phyloP scores from a whole-genome alignment of 192 early-diverging fungal genomes.

The Cetraspora pellucida region DNA sequence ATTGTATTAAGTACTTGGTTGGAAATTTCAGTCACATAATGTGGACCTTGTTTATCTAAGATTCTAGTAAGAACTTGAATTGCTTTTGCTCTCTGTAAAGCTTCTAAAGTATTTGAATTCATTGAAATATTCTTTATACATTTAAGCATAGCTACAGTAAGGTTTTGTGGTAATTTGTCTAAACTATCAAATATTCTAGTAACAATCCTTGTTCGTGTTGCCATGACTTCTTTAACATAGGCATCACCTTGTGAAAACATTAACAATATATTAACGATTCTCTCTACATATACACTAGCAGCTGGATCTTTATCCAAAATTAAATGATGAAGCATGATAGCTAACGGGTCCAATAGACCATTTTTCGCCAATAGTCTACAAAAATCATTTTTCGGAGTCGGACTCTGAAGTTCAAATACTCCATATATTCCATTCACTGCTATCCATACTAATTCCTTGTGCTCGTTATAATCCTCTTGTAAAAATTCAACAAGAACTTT shows the following conservation, averaged over 20 bases:
- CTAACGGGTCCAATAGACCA: conserved; percentile 53
- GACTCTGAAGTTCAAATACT: conserved; percentile 55
- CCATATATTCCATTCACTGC: conserved; percentile 56
- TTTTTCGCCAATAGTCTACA: conserved; percentile 56
- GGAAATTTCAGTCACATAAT: conserved; percentile 41
- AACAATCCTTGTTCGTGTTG: conserved; percentile 30
- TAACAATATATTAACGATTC: conserved; percentile 55
- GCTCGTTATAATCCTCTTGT: conserved; percentile 47
- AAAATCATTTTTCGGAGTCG: conserved; percentile 61
- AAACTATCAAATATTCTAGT: conserved; percentile 50
- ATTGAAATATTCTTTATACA: conserved; percentile 66
- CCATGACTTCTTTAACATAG: conserved; percentile 56
- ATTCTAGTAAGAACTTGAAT: conserved; percentile 54
- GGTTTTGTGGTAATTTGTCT: conserved; percentile 40
- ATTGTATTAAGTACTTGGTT: conserved; percentile 63
- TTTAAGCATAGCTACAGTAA: conserved; percentile 56
- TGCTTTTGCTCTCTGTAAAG: conserved; percentile 48
- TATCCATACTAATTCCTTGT: conserved; percentile 54
- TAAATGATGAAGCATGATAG: conserved; percentile 42
- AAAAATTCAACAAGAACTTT: conserved; percentile 53
- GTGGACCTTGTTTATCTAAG: conserved; percentile 38
- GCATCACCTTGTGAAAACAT: conserved; percentile 60
- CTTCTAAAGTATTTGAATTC: conserved; percentile 56
- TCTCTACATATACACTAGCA: conserved; percentile 40
- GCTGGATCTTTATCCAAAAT: conserved; percentile 44